Conservation (phyloP, 1,139 yeast genomes). For the Cylindricascospora bacillispora region DNA sequence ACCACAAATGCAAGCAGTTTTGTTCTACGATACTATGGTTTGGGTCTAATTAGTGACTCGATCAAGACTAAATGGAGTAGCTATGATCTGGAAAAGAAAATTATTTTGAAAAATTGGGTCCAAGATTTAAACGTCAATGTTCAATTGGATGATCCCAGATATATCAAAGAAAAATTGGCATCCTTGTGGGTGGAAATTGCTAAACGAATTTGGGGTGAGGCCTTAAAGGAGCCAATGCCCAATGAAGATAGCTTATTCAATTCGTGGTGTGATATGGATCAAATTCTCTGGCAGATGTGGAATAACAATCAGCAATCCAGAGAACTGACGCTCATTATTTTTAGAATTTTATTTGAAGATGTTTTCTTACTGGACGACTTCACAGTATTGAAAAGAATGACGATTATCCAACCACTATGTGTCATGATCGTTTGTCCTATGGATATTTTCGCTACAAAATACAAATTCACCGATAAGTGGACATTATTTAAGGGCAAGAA, state of each 20-base stretch:
- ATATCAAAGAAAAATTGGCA: slow-evolving; percentile 79
- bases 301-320: slow-evolving; percentile 46
- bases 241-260: slow-evolving; percentile 36
- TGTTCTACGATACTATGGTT: slow-evolving; percentile 82
- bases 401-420: slow-evolving; percentile 69
- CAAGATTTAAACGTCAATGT: slow-evolving; percentile 59
- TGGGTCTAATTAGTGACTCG: slow-evolving; percentile 65
- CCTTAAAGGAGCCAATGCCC: slow-evolving; percentile 25
- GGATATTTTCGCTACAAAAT: slow-evolving; percentile 47
- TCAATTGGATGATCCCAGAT: slow-evolving; percentile 66
- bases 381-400: slow-evolving; percentile 67
- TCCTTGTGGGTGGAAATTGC: slow-evolving; percentile 86
- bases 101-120: slow-evolving; percentile 73
- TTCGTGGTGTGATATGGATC: slow-evolving; percentile 91
- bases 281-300: slow-evolving; percentile 66
- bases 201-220: slow-evolving; percentile 83
- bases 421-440: slow-evolving; percentile 73
- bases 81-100: slow-evolving; percentile 51
- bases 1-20: slow-evolving; percentile 1
- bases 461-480: slow-evolving; percentile 58
- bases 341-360: slow-evolving; percentile 85
- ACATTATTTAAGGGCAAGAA: slow-evolving; percentile 47
- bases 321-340: slow-evolving; percentile 64
- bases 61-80: slow-evolving; percentile 42
- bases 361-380: slow-evolving; percentile 88